Percentiles rank a stretch among this genome's conserved stretches.
phyloP scores from a whole-genome alignment of 495 filamentous ascomycete genomes.

The Thermothielavioides terrestris region DNA sequence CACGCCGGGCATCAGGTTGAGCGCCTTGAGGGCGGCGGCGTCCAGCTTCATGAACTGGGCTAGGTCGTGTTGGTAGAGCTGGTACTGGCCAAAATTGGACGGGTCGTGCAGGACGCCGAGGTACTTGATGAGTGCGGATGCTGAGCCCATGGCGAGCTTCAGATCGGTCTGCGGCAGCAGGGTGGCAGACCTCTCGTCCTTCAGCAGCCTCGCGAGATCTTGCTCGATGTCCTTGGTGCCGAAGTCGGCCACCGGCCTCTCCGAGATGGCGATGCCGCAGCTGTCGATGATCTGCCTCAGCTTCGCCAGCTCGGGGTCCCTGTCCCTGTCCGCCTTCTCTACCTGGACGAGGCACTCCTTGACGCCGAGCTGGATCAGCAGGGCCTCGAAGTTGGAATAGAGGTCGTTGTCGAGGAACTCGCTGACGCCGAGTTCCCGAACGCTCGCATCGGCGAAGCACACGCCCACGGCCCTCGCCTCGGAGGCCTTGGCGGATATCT shows the following conservation, averaged over 20 bases:
- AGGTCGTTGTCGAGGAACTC: conserved; percentile 98
- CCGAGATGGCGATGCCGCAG: conserved; percentile 81
- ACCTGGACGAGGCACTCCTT: conserved; percentile 81
- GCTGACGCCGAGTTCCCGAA: conserved; percentile 89
- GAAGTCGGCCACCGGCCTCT: conserved; percentile 69
- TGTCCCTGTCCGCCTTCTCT: conserved; percentile 59
- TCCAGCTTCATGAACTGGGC: conserved; percentile 99
- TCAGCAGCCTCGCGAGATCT: conserved; percentile 75
- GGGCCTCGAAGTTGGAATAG: conserved; percentile 95
- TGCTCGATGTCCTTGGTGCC: conserved; percentile 92
- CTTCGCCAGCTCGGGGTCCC: conserved; percentile 85
- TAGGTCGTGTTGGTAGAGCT: conserved; percentile 94
- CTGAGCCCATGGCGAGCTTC: conserved; percentile 94
- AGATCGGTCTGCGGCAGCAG: conserved; percentile 84
- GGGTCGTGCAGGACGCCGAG: conserved; percentile 83
- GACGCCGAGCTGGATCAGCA: conserved; percentile 92
- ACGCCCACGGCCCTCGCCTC: conserved; percentile 86
- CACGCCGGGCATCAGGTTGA: conserved; percentile 95
- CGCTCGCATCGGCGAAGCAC: conserved; percentile 96
- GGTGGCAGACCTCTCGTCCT: conserved; percentile 70
- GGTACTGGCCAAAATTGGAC: conserved; percentile 93
- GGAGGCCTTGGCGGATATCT: conserved; percentile 75
- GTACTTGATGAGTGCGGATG: conserved; percentile 90
- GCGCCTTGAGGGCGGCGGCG: conserved; percentile 82
- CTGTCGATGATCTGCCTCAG: conserved; percentile 79